Evolutionary conservation across 2,329 filamentous ascomycete genomes (phyloP), one percentile per base, ranked within the genome.

Genomic region (Diaporthe sp.): DNA sequence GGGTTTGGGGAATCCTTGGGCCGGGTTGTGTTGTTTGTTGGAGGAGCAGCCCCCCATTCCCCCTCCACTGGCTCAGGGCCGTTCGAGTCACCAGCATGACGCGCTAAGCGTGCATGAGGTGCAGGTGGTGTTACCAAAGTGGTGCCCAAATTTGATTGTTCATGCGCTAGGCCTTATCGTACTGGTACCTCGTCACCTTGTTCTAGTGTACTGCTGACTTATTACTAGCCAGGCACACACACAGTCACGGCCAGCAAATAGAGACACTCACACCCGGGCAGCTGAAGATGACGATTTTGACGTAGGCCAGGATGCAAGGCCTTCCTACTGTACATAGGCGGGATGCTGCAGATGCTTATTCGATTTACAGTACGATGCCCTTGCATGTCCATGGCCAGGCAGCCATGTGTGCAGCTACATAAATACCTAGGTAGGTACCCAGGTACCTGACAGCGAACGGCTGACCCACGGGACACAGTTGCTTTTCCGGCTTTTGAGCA

Each of bases 81-180:
- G 44, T 67, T 67, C 63, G 63, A 70, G 49, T 55, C 49, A 70
- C 61, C 65, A 42, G 58, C 17, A 42, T 53, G 34, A 25, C 65
- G 47, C 44, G 65, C 65, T 63, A 63, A 55, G 34, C 58, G 58
- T 61, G 58, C 58, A 57, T 57, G 61, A 31, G 22, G 13, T 53
- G 65, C 65, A 55, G 34, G 65, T 39, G 37, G 37, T 61, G 37
- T 17, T 61, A 61, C 58, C 37, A n/a, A 61, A 61, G 39, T 61
- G 47, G 34, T 53, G 25, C 34, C 42, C 61, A 47, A 67, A 49
- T 47, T 67, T 20, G 49, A 22, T 25, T 9, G 49, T 70, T 55
- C 34, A 70, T 70, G 65, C 65, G 49, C 65, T 53, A 25, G 31
- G 31, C 34, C 39, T n/a, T 39, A 6, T 34, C 2, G 63, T 51